Base-by-base conservation (phyloP, 208 protist genomes). In the Acanthamoeba triangularis region DNA sequence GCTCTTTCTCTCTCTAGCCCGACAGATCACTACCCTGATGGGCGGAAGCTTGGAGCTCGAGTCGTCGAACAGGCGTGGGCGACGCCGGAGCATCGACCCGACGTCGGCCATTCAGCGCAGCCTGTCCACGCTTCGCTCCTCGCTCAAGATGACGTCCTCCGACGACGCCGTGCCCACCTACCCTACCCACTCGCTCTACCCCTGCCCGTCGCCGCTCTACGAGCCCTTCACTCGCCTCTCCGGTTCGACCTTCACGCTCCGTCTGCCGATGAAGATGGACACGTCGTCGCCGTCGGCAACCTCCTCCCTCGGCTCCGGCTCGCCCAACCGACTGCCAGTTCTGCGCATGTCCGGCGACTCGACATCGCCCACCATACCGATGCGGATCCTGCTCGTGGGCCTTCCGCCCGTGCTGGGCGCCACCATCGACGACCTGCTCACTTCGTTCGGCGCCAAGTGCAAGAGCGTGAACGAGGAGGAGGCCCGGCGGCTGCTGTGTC, bases 201-300 rank as follows among this genome's bases (percentile, higher is more conserved):
- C 30, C 6, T 65, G 80, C 25, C 80, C 80, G 80, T 88, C 80
- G 7, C 49, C 49, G 4, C 80, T 88, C 18, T 88, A 88, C 49
- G 80, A 88, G 49, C 28, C 44, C 80, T 88, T 88, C 49, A 23
- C 47, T 1, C 80, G 80, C n/a, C 6, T 63, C 44, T 88, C 80
- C 2, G 80, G 80, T 2, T 88, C 80, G n/a, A 88, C 80, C 8
- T 88, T 88, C 80, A 88, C 80, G 13, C 80, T 88, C 30, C 80
- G 80, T 37, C 80, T 88, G 80, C 80, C 80, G 49, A 88, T 88
- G 80, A 88, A 63, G 35, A 88, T 63, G n/a, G 80, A 88, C 80
- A 33, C 28, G 23, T 10, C 52, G 30, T 56, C 80, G 10, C 10
- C 80, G 5, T 14, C 80, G 33, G 30, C 41, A 30, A 33, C 5